Evolutionary conservation across 331 rosid species (phyloP), one percentile per base, ranked within the genome.

Genomic region (Pyracantha coccinea): DNA sequence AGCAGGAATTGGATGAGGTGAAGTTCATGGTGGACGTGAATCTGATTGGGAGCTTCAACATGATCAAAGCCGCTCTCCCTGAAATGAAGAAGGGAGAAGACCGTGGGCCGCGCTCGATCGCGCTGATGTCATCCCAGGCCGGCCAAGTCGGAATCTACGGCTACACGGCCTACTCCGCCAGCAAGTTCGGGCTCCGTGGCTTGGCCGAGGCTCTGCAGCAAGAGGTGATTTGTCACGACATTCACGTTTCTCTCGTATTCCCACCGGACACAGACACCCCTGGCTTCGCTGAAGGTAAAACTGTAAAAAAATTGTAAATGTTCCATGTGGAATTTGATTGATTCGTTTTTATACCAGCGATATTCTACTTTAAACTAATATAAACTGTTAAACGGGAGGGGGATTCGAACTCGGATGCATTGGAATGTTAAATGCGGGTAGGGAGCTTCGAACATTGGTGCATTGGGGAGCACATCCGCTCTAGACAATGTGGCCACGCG

Each of bases 251-350:
- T 57, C 83, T 94, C 10, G 84, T 94, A 59, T 92, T 88, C 73
- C 99, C 99, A 66, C 97, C 99, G 0, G 99, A 94, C 68, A 94
- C 99, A 0, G 93, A 94, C 71, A 94, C 99, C 73, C 99, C 99
- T 16, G 99, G 99, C n/a, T 44, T 88, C 6, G 73, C 19, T 7
- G 90, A 90, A 90, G 99, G 99, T 91, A 83, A 41, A 78, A 66
- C 6, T 50, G 55, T 24, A 14, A 35, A 59, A 8, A 44, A 29
- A 19, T 72, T 55, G 8, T 15, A 14, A 54, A 14, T 4, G 9
- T 35, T 23, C 2, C 6, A 12, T 33, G 62, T 71, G 29, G 13
- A 20, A 54, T 54, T 54, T 54, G 2, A n/a, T 55, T 32, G 29
- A 10, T 31, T 44, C 31, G 14, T 11, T 41, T 41, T 11, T 11